Percentiles rank a stretch among this genome's conserved stretches.
phyloP scores from a whole-genome alignment of 1,284 basidiomycete species.

The Ceraceosorus bombacis region DNA sequence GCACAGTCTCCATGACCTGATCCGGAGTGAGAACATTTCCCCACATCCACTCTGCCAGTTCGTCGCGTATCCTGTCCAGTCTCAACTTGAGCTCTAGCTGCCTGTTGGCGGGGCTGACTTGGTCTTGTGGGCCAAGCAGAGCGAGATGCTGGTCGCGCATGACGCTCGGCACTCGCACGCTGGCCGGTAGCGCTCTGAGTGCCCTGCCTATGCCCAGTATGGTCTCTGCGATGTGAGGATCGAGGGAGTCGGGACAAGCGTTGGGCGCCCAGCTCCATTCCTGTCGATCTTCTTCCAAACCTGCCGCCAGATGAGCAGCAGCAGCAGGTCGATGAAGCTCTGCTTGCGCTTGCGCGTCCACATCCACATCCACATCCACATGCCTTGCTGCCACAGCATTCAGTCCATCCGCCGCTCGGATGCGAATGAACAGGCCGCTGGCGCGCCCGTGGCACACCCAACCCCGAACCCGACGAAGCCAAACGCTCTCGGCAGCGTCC shows the following conservation, averaged over 20 bases:
- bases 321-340: slow-evolving; percentile 14
- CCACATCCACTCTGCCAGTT: slow-evolving; percentile 84
- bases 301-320: neutral
- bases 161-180: neutral
- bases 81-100: slow-evolving; percentile 14
- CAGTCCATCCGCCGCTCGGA: neutral
- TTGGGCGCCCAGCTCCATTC: slow-evolving; percentile 59
- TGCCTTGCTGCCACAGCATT: neutral
- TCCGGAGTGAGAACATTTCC: slow-evolving; percentile 72
- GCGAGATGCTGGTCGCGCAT: neutral
- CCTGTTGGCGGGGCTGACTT: slow-evolving; percentile 16
- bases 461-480: neutral
- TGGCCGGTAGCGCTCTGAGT: slow-evolving; percentile 53
- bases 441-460: slow-evolving; percentile 7
- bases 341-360: slow-evolving; percentile 1
- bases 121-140: slow-evolving; percentile 15
- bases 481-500: neutral
- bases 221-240: slow-evolving; percentile 60
- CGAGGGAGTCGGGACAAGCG: slow-evolving; percentile 64
- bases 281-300: slow-evolving; percentile 22
- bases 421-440: neutral
- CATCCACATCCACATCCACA: too few species aligned
- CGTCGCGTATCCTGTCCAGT: slow-evolving; percentile 59
- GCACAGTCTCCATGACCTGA: slow-evolving; percentile 68
- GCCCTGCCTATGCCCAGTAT: slow-evolving; percentile 80